phyloP scores from a whole-genome alignment of 371 early-diverging fungal genomes.

The Choanephora cucurbitarum region DNA sequence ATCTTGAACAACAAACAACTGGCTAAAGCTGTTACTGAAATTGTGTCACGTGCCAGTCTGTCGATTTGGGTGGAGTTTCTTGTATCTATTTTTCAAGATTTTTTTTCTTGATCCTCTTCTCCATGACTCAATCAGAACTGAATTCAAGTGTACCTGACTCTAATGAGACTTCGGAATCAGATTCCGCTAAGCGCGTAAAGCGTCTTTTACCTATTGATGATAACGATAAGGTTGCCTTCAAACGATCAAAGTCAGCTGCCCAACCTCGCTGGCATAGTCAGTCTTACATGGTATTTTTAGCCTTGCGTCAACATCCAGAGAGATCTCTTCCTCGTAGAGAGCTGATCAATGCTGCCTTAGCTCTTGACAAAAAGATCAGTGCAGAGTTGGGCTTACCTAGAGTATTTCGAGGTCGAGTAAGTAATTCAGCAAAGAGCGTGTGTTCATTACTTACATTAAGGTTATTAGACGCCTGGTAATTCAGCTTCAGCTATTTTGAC shows the following conservation, averaged over 20 bases:
- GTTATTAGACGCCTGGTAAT: slow-evolving; percentile 85
- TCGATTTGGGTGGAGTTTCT: too few species aligned
- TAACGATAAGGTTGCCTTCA: not conserved
- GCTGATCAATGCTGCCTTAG: slow-evolving; percentile 71
- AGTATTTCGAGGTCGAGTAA: slow-evolving; percentile 82
- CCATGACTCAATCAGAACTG: not conserved
- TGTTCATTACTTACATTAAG: too few species aligned
- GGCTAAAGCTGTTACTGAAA: too few species aligned
- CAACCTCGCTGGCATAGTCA: slow-evolving; percentile 82
- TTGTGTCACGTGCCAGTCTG: too few species aligned
- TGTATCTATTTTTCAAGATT: too few species aligned
- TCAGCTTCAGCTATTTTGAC: slow-evolving; percentile 80
- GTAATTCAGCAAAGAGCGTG: too few species aligned
- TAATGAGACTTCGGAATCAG: not conserved
- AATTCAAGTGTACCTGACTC: not conserved
- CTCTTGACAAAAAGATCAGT: slow-evolving; percentile 71
- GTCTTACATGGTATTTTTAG: slow-evolving; percentile 72
- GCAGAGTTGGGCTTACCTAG: slow-evolving; percentile 65
- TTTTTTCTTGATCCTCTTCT: too few species aligned
- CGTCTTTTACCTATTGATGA: not conserved
- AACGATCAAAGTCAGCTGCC: not conserved
- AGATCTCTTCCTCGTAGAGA: slow-evolving; percentile 64
- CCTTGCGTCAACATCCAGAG: slow-evolving; percentile 64
- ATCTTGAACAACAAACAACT: too few species aligned
- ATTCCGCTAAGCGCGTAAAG: not conserved